Conservation (phyloP, 1,284 basidiomycete genomes). For the Cutaneotrichosporon mucoides region DNA sequence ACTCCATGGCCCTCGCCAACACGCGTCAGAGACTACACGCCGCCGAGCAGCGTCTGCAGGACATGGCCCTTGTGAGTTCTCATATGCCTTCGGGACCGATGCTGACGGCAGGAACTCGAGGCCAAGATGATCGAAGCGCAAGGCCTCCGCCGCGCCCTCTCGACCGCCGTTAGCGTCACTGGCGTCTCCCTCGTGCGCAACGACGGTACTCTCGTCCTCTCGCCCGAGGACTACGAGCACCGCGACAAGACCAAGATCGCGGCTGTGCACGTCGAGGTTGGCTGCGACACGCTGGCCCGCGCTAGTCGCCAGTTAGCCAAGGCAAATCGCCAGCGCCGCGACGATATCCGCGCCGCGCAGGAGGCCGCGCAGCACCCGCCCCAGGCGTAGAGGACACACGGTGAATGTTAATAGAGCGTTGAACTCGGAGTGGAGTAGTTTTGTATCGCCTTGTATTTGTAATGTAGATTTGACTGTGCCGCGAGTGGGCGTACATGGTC, state of each 20-base stretch:
- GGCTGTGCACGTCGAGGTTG: conserved; percentile 10
- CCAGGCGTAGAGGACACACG: not conserved
- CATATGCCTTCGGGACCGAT: too few relatives aligned
- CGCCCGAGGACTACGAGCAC: conserved; percentile 11
- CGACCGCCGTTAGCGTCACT: conserved; percentile 9
- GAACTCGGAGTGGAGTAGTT: too few relatives aligned
- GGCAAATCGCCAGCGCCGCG: conserved; percentile 13
- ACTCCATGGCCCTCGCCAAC: conserved; percentile 27
- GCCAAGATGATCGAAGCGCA: conserved; percentile 28
- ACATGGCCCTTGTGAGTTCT: conserved; percentile 35
- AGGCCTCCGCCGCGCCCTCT: conserved; percentile 26
- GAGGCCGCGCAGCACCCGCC: not conserved
- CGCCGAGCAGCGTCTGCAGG: conserved; percentile 27
- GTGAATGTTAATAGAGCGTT: too few relatives aligned
- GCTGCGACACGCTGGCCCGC: conserved; percentile 16
- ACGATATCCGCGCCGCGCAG: conserved; percentile 1
- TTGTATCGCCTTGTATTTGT: too few relatives aligned
- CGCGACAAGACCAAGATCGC: conserved; percentile 9
- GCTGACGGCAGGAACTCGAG: conserved; percentile 26
- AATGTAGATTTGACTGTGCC: too few relatives aligned
- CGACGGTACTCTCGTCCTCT: conserved; percentile 21
- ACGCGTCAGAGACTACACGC: conserved; percentile 25
- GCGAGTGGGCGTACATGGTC: too few relatives aligned
- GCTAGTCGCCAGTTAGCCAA: conserved; percentile 23
- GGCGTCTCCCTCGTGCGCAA: conserved; percentile 17